A percentile compares a stretch with the other conserved stretches of the same genome.
phyloP scores from a whole-genome alignment of 495 filamentous ascomycete species.

The Hypoxylon cercidicola region DNA sequence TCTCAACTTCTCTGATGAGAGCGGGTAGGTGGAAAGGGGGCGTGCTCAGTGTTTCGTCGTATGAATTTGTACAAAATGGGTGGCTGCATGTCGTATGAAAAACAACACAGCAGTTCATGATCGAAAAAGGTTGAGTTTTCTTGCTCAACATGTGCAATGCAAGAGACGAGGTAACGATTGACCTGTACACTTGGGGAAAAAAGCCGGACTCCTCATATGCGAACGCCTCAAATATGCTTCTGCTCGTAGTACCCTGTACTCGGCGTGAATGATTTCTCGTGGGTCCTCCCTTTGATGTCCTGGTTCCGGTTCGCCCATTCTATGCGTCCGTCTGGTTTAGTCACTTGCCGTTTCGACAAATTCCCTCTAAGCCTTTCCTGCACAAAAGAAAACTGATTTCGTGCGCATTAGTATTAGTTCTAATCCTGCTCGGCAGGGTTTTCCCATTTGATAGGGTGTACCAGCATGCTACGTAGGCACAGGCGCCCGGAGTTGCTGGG shows the following conservation, averaged over 20 bases:
- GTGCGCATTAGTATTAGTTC: conserved; percentile 37
- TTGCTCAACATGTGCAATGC: conserved; percentile 14
- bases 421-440: conserved; percentile 52
- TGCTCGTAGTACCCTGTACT: conserved; percentile 36
- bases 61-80: conserved; percentile 39
- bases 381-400: conserved; percentile 31
- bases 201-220: conserved; percentile 42
- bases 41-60: conserved; percentile 22
- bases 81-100: conserved; percentile 28
- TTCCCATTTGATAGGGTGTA: conserved; percentile 89
- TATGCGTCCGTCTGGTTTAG: conserved; percentile 35
- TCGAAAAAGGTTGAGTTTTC: conserved; percentile 11
- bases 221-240: conserved; percentile 42
- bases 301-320: conserved; percentile 32
- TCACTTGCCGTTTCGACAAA: conserved; percentile 18
- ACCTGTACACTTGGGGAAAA: conserved; percentile 20
- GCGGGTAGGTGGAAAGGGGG: conserved; percentile 16
- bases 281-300: conserved; percentile 26
- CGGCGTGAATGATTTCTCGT: conserved; percentile 35
- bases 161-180: conserved; percentile 6
- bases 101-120: conserved; percentile 18
- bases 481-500: conserved; percentile 72
- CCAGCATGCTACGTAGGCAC: conserved; percentile 88
- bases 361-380: conserved; percentile 28
- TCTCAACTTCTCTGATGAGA: conserved; percentile 9